Base-by-base conservation (phyloP, 352 stramenopile species). In the Phytophthora vignae region DNA sequence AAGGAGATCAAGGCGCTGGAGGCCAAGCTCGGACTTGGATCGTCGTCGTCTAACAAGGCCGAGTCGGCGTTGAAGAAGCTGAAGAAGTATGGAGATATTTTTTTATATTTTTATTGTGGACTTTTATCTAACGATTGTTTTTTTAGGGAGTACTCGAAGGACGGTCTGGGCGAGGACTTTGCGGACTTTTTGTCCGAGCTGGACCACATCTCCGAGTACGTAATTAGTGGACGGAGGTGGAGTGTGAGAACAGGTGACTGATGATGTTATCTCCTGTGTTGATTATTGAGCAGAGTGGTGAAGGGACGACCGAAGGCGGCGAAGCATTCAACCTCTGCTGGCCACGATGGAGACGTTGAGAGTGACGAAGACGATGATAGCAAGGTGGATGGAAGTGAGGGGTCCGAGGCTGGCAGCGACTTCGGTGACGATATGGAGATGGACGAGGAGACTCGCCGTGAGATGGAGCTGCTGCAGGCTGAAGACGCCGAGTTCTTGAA, bases 401-500 rank as follows among this genome's bases (percentile, higher is more conserved):
- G 67, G 15, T 74, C 71, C 2, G 73, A 80, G 1, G 57, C 40
- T 38, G 71, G 62, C 17, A 71, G 50, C 27, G 70, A 76, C 6
- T 66, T 65, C 12, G 78, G 79, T 52, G 74, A 73, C 10, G 62
- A 73, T 0, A 83, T 90, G 73, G 84, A 93, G 57, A 94, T 95
- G 87, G 86, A 94, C 60, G 87, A 96, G 60, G 86, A 90, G 62
- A 95, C 85, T 65, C 84, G 85, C 10, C 78, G 74, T 3, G 89
- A 96, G 71, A 87, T 96, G 75, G 78, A 81, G 33, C 40, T 94
- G 65, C 60, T 96, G 60, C 85, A 93, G 73, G 76, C 84, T 7
- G 89, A 96, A 74, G 89, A 96, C 61, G 86, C 87, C n/a, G 82
- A 88, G 31, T 96, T 96, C 67, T 67, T 96, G 10, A 77, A 84